phyloP scores from a whole-genome alignment of 192 early-diverging fungal species.

The Chytriomyces hyalinus region DNA sequence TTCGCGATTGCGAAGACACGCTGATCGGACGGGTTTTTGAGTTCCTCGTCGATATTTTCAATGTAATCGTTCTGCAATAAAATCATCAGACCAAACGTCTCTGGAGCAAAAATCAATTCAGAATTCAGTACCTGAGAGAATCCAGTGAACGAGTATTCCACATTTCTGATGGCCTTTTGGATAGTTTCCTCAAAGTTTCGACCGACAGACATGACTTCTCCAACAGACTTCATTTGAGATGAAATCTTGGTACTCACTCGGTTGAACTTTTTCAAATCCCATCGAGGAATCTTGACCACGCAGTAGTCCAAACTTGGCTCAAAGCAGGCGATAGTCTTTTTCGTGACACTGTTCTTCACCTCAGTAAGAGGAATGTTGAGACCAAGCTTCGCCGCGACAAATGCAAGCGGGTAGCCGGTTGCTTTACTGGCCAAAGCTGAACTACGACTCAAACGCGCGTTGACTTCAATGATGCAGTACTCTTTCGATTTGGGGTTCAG shows the following conservation, averaged over 20 bases:
- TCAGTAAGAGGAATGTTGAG: conserved; percentile 90
- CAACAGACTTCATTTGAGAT: conserved; percentile 96
- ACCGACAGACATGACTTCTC: conserved; percentile 98
- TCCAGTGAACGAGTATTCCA: conserved; percentile 85
- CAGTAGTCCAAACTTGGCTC: conserved; percentile 95
- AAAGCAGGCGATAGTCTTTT: conserved; percentile 95
- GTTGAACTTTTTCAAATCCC: conserved; percentile 95
- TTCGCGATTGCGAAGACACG: conserved; percentile 97
- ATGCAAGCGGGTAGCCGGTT: conserved; percentile 97
- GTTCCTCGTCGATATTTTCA: conserved; percentile 82
- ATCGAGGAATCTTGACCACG: conserved; percentile 66
- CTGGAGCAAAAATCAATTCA: not conserved
- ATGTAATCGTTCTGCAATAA: conserved; percentile 64
- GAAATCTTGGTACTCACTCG: conserved; percentile 87
- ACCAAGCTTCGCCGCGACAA: conserved; percentile 97
- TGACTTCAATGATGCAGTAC: conserved; percentile 99
- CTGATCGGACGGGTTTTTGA: conserved; percentile 88
- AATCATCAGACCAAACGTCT: conserved; percentile 24
- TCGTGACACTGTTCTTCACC: conserved; percentile 94
- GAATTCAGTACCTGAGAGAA: conserved; percentile 64
- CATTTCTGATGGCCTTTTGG: conserved; percentile 93
- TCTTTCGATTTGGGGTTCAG: conserved; percentile 93
- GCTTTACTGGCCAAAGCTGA: conserved; percentile 97
- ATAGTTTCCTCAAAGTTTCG: conserved; percentile 97
- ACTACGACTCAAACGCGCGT: conserved; percentile 91